These are phyloP conservation scores for Plasmodium yoelii DNA, from an alignment of 169 alveolate genomes.

Conservation along the genomic window DNA sequence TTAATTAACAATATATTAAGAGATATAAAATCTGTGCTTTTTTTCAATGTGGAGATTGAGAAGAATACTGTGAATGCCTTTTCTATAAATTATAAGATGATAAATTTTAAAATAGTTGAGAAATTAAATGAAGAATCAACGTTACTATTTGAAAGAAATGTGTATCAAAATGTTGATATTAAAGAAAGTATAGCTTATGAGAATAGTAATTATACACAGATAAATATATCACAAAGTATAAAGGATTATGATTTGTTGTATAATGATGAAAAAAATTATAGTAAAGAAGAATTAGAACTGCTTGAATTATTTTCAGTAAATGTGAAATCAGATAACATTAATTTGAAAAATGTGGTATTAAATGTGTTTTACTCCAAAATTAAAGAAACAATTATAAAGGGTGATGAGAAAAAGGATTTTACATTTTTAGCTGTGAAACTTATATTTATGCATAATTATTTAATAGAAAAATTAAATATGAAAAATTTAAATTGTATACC, in stretches of 20 bases:
- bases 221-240: conserved; percentile 20
- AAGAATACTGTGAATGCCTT: conserved; percentile 70
- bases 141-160: conserved; percentile 2
- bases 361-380: conserved; percentile 20
- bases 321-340: background rate
- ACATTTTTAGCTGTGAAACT: conserved; percentile 34
- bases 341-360: conserved; percentile 47
- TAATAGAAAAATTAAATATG: conserved; percentile 71
- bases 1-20: conserved; percentile 52
- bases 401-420: conserved; percentile 2
- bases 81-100: conserved; percentile 52
- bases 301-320: conserved; percentile 7
- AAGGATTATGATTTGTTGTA: conserved; percentile 47
- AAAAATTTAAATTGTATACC: conserved; percentile 31
- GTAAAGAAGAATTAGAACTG: conserved; percentile 25
- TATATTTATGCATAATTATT: conserved; percentile 69
- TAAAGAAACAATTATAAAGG: background rate
- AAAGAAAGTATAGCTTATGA: background rate
- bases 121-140: conserved; percentile 45
- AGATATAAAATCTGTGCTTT: conserved; percentile 64
- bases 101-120: conserved; percentile 29
- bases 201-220: background rate
- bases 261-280: conserved; percentile 27
- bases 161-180: background rate
- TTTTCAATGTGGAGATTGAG: conserved; percentile 54